Evolutionary conservation across 2,329 filamentous ascomycete species (phyloP).

Genomic region (Fusarium sp.): DNA sequence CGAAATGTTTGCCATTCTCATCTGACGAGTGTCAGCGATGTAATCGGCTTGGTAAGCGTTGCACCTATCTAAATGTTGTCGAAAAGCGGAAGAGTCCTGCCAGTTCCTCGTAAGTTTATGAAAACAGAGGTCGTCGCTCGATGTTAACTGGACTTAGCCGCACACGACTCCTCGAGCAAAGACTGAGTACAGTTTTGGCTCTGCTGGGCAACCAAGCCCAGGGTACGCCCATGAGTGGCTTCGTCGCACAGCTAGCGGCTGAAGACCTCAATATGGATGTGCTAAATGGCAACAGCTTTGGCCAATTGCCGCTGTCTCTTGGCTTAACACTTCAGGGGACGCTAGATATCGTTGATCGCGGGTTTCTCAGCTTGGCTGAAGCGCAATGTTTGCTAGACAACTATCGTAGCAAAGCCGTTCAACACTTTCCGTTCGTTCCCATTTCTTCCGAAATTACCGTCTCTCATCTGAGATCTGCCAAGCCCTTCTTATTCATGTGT

Average conservation of each 20-base stretch:
- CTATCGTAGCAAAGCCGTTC: neutral
- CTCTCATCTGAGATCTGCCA: neutral
- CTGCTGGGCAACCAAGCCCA: neutral
- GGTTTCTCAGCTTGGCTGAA: neutral
- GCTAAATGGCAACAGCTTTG: accelerated
- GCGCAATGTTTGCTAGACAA: neutral
- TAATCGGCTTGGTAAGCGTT: constrained; percentile 14
- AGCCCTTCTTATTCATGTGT: constrained; percentile 9
- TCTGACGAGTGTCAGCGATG: constrained; percentile 24
- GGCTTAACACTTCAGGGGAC: neutral
- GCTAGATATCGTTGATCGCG: neutral
- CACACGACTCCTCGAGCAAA: neutral
- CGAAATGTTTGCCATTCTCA: constrained; percentile 21
- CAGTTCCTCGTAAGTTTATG: neutral
- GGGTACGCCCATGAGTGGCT: neutral
- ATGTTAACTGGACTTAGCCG: neutral
- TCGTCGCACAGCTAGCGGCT: neutral
- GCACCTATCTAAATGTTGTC: constrained; percentile 9
- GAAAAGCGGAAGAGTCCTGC: constrained; percentile 15
- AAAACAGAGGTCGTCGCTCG: too few species aligned
- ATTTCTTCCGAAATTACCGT: neutral
- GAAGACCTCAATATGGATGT: neutral
- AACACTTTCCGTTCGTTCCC: constrained; percentile 5
- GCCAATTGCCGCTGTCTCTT: neutral
- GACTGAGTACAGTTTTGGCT: neutral